Base-by-base conservation (phyloP, 495 filamentous ascomycete species). In the Neurospora cerealis region DNA sequence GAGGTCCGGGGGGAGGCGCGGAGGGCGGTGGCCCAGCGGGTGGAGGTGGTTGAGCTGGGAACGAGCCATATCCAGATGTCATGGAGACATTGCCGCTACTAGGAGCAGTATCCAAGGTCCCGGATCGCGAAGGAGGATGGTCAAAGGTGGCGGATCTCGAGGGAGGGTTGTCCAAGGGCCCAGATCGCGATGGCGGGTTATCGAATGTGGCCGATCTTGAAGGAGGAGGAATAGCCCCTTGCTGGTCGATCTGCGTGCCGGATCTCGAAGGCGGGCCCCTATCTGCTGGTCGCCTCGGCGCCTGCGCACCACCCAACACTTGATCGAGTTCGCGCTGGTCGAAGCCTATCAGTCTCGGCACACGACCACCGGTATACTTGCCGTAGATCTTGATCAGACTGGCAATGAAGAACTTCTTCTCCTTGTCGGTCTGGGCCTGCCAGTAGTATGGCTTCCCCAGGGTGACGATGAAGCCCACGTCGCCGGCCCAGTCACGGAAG, bases 321-420 rank as follows among this genome's bases (percentile, higher is more conserved):
- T 88, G 83, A 73, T 95, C 93, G 38, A 89, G 86, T 81, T 97
- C 94, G 48, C 87, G 89, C 41, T 90, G 85, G 76, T 92, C 92
- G 80, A 98, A 98, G 9, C 95, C 95, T 62, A 89, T 86, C 21
- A 99, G 83, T 42, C 89, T 87, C 28, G 96, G 96, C 32, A 91
- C 82, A 73, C 89, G 92, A 11, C 96, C 96, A 36, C 93, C 92
- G 13, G 96, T 98, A 79, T 98, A 99, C 79, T 98, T 98, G 73
- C 88, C 91, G 80, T 92, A 99, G 44, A 99, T 97, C 83, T 98
- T 98, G 74, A 98, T 88, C 74, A 98, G 81, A 78, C 93, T 97
- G 36, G 91, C 92, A 78, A 98, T 96, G 81, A 99, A 99, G 83
- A 97, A 98, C 72, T 97, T 94, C 85, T 98, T 98, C 81, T 98